Conservation (phyloP, 176 grass and related monocot species). For the Aechmea fasciata region DNA sequence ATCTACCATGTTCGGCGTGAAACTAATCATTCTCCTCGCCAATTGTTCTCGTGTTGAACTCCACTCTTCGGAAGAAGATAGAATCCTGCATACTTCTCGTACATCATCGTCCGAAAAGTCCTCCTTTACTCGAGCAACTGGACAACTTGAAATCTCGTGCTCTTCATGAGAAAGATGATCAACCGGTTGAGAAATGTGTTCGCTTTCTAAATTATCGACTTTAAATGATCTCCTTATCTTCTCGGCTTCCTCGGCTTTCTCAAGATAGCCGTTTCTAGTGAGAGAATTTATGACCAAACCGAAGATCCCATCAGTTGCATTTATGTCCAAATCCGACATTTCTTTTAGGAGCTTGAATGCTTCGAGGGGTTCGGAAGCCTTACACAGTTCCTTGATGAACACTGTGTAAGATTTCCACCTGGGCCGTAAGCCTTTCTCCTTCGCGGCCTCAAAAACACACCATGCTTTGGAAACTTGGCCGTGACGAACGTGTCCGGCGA, state of each 20-base stretch:
- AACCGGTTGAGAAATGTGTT: slow-evolving; percentile 1
- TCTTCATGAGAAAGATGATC: slow-evolving; percentile 18
- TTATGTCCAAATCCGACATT: slow-evolving; percentile 45
- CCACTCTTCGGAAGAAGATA: slow-evolving; percentile 47
- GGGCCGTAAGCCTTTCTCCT: slow-evolving; percentile 36
- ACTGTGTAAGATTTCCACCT: slow-evolving; percentile 62
- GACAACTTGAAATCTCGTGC: slow-evolving; percentile 14
- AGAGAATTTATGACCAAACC: slow-evolving; percentile 36
- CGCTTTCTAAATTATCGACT: slow-evolving; percentile 23
- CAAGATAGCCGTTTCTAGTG: slow-evolving; percentile 30
- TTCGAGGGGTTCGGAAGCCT: slow-evolving; percentile 51
- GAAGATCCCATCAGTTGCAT: slow-evolving; percentile 34
- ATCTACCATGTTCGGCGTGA: slow-evolving; percentile 55
- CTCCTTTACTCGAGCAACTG: slow-evolving; percentile 15
- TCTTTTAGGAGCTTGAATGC: slow-evolving; percentile 53
- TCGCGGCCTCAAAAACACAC: slow-evolving; percentile 39
- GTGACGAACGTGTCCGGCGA: slow-evolving; percentile 43
- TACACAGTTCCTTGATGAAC: slow-evolving; percentile 74
- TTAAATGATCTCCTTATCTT: slow-evolving; percentile 31
- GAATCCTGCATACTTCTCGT: slow-evolving; percentile 43
- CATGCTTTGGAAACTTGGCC: slow-evolving; percentile 60
- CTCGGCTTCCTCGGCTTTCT: slow-evolving; percentile 38
- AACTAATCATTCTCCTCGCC: slow-evolving; percentile 42
- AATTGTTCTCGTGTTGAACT: slow-evolving; percentile 35
- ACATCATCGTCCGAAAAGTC: slow-evolving; percentile 35